Evolutionary conservation across 2,329 filamentous ascomycete species (phyloP).

Genomic region (Penicillium freii): DNA sequence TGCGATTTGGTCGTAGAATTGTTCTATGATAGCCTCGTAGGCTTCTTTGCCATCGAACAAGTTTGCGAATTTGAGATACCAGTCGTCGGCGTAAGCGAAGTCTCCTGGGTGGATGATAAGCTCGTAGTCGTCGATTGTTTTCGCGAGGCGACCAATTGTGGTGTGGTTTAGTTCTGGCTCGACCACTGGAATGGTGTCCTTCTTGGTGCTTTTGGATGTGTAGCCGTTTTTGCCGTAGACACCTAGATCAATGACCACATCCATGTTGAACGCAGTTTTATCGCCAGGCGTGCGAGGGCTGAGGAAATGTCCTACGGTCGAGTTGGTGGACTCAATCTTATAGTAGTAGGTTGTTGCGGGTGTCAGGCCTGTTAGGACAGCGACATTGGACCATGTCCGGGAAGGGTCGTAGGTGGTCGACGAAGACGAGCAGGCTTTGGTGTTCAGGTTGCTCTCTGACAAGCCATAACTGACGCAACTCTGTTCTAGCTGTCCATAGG

Average conservation of each 20-base stretch:
- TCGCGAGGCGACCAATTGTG: constrained; percentile 56
- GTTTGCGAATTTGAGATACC: constrained; percentile 50
- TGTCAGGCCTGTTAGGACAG: constrained; percentile 47
- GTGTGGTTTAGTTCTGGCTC: constrained; percentile 57
- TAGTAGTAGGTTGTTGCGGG: constrained; percentile 61
- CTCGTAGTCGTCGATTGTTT: constrained; percentile 56
- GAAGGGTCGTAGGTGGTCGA: constrained; percentile 55
- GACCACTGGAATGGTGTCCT: constrained; percentile 50
- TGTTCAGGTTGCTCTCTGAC: constrained; percentile 40
- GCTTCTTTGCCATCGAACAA: constrained; percentile 50
- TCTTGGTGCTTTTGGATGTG: constrained; percentile 50
- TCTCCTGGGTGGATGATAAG: constrained; percentile 47
- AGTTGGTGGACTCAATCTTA: constrained; percentile 58
- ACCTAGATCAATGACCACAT: constrained; percentile 55
- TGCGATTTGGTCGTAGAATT: constrained; percentile 57
- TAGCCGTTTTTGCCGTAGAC: constrained; percentile 56
- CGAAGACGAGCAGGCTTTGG: constrained; percentile 45
- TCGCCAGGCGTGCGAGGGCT: constrained; percentile 56
- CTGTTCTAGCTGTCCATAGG: constrained; percentile 48
- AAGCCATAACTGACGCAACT: constrained; percentile 55
- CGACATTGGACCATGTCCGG: constrained; percentile 54
- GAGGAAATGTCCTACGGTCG: constrained; percentile 53
- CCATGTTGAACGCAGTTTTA: constrained; percentile 53
- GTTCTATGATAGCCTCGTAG: constrained; percentile 57
- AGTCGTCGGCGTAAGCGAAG: constrained; percentile 60